Base-by-base conservation (phyloP, 768 basidiomycete species). In the Russula sp. region DNA sequence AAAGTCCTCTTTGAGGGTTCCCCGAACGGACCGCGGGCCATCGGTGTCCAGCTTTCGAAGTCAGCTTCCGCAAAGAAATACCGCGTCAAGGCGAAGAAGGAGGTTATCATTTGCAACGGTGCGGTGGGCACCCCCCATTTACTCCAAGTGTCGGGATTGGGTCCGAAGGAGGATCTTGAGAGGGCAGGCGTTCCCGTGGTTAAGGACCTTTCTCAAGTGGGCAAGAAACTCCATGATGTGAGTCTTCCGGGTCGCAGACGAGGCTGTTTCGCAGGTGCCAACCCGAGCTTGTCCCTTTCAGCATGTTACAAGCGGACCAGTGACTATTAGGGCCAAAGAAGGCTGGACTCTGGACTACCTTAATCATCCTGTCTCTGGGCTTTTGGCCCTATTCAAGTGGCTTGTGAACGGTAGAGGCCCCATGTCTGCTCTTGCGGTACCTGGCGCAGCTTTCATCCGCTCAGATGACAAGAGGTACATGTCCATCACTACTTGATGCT, bases 121-220 rank as follows among this genome's bases (percentile, higher is more conserved):
- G 54, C 66, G 10, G 53, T 66, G 55, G 59, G 63, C 18, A 69
- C 76, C 1, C 72, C 78, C 18, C 77, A 78, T 54, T 61, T 79
- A n/a, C 73, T 79, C 13, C 70, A 77, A 59, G 68, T 78, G 13
- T 75, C 75, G 27, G 78, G 78, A 32, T 69, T 79, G 62, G 78
- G 77, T 42, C 75, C 76, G 14, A 70, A 70, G 27, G 70, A 62
- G 4, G 68, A 74, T 20, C 67, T 78, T 14, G 67, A 70, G 27
- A 61, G 51, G n/a, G 59, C 73, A 39, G 69, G 69, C 13, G 74
- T 80, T 6, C 2, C 34, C 14, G 52, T 56, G 16, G 42, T 50
- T 34, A 57, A 58, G 27, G 39, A 59, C 31, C 48, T 59, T 14
- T 32, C 58, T 18, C 37, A 52, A 35, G 58, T 59, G 20, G 58